These are phyloP conservation scores for Colletotrichum graminicola DNA, from an alignment of 2,329 filamentous ascomycete genomes.

Conservation along the genomic window DNA sequence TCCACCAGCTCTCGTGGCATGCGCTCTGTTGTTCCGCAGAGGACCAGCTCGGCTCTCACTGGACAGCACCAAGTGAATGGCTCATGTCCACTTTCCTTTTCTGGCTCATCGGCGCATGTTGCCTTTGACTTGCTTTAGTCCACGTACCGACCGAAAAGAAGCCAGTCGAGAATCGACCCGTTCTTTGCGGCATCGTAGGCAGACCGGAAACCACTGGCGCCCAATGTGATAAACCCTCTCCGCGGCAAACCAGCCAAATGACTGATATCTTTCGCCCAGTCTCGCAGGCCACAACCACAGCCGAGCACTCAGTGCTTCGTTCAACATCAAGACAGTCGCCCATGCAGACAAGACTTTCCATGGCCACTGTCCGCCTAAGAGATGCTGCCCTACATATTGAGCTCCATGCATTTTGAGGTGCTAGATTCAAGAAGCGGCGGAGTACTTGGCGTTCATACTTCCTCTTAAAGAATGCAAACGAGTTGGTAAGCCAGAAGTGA, in stretches of 20 bases:
- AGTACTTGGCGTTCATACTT: background rate
- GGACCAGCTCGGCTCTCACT: background rate
- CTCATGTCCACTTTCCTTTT: fast-evolving
- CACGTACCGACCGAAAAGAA: background rate
- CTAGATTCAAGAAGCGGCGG: background rate
- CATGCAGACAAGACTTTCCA: background rate
- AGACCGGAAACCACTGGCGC: background rate
- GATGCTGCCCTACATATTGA: background rate
- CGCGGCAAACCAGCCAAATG: background rate
- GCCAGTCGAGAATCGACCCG: background rate
- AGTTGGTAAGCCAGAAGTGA: no score
- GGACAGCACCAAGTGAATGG: background rate
- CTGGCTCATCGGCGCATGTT: background rate
- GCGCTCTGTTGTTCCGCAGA: background rate
- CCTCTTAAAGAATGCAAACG: no score
- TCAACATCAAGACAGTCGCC: background rate
- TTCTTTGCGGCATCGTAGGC: background rate
- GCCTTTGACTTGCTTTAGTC: background rate
- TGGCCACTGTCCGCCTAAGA: background rate
- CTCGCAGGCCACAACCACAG: constrained; percentile 12
- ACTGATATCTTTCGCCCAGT: background rate
- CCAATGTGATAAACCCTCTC: background rate
- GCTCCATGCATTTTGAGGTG: background rate
- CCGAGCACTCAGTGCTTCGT: background rate
- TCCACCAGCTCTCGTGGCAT: background rate